A percentile compares a stretch with the other conserved stretches of the same genome.
Conservation (phyloP, 331 rosid genomes). For the Rhamnella rubrinervis region DNA sequence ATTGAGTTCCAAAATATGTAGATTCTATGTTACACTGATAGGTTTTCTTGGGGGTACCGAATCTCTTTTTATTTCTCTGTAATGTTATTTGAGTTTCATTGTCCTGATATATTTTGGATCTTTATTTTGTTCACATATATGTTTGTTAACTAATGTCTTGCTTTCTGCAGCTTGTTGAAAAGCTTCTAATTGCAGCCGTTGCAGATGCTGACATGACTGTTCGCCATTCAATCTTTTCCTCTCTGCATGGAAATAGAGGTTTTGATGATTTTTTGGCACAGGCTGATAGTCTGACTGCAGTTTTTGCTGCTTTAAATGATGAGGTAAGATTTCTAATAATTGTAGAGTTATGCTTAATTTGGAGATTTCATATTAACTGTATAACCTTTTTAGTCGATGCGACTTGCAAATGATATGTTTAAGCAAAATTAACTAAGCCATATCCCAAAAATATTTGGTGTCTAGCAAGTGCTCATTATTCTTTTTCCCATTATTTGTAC, state of each 20-base stretch:
- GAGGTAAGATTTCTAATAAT: constrained; percentile 49
- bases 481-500: no score
- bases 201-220: constrained; percentile 95
- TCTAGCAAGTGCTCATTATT: no score
- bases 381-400: no score
- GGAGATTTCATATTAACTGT: background rate
- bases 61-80: constrained; percentile 9
- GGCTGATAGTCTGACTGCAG: constrained; percentile 90
- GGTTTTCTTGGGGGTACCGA: background rate
- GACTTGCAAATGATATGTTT: no score
- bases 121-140: background rate
- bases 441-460: no score
- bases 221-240: constrained; percentile 86
- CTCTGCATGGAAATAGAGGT: constrained; percentile 84
- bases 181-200: constrained; percentile 94
- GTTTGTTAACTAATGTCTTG: constrained; percentile 28
- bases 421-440: no score
- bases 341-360: background rate
- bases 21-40: background rate
- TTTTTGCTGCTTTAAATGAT: constrained; percentile 90
- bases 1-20: no score
- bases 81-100: background rate
- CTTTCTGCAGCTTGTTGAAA: constrained; percentile 84
- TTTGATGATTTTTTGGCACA: constrained; percentile 97
- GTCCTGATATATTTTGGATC: background rate